Percentiles rank a stretch among this genome's conserved stretches.
Evolutionary conservation across 1,284 basidiomycete species (phyloP).

Genomic region (Ceratobasidium theobromae): DNA sequence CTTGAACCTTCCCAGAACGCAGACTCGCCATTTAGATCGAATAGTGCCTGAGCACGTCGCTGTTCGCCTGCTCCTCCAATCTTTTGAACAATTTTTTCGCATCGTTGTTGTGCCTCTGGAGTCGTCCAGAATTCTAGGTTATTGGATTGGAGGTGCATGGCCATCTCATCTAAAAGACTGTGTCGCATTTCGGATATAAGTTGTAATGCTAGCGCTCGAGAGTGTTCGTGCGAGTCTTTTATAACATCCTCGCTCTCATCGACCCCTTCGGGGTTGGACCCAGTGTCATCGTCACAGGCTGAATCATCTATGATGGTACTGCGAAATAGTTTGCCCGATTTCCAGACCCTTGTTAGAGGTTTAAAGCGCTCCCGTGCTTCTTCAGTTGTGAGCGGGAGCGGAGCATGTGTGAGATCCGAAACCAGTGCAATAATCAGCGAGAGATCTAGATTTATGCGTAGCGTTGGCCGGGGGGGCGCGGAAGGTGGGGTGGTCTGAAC

Average conservation of each 20-base stretch:
- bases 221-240: conserved; percentile 58
- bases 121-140: conserved; percentile 75
- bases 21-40: conserved; percentile 45
- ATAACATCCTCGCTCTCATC: conserved; percentile 67
- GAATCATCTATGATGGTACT: conserved; percentile 3
- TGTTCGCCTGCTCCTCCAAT: conserved; percentile 68
- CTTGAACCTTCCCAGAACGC: conserved; percentile 67
- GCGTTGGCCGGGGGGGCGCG: conserved; percentile 48
- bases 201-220: conserved; percentile 64
- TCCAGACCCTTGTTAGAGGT: conserved; percentile 43
- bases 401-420: conserved; percentile 76
- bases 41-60: conserved; percentile 58
- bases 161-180: conserved; percentile 66
- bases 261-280: conserved; percentile 60
- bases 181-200: conserved; percentile 69
- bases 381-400: conserved; percentile 57
- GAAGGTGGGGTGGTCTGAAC: not conserved
- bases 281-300: conserved; percentile 48
- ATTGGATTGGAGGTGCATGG: conserved; percentile 42
- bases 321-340: conserved; percentile 19
- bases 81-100: conserved; percentile 66
- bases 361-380: conserved; percentile 66
- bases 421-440: conserved; percentile 80
- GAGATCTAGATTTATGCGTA: conserved; percentile 72
- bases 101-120: conserved; percentile 65